These are phyloP conservation scores for Oryza meridionalis DNA, from an alignment of 176 grass and related monocot species.

Conservation along the genomic window DNA sequence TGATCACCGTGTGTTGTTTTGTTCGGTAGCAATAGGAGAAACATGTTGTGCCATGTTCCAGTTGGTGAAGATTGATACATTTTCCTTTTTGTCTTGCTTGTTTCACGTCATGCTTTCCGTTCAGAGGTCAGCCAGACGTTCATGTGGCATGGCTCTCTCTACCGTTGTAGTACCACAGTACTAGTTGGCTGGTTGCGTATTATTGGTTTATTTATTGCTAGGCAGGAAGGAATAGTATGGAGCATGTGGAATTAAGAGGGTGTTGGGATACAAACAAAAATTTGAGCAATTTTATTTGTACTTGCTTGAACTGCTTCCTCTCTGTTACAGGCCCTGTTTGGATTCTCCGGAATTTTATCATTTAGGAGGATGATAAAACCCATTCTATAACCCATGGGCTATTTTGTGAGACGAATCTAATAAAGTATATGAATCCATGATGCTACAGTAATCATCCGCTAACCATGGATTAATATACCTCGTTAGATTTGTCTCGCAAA, in stretches of 20 bases:
- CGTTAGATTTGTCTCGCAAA: no score
- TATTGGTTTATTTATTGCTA: no score
- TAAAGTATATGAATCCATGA: no score
- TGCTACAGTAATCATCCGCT: no score
- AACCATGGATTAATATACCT: no score
- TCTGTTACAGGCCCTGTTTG: no score
- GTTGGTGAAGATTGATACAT: neutral
- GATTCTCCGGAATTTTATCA: no score
- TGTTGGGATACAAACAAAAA: neutral
- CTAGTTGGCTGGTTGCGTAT: neutral
- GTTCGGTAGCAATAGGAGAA: neutral
- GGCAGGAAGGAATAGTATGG: neutral
- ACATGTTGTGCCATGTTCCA: neutral
- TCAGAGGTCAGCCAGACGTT: neutral
- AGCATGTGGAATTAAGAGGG: neutral
- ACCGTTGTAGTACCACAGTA: neutral
- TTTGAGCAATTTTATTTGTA: neutral
- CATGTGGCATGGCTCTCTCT: neutral
- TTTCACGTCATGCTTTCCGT: neutral
- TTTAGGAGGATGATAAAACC: no score
- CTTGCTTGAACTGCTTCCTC: neutral
- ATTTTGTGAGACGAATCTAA: no score
- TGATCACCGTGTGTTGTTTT: no score
- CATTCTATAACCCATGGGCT: no score
- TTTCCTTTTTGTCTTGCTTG: neutral